These are phyloP conservation scores for Penicillium herquei DNA, from an alignment of 495 filamentous ascomycete species.

Conservation along the genomic window DNA sequence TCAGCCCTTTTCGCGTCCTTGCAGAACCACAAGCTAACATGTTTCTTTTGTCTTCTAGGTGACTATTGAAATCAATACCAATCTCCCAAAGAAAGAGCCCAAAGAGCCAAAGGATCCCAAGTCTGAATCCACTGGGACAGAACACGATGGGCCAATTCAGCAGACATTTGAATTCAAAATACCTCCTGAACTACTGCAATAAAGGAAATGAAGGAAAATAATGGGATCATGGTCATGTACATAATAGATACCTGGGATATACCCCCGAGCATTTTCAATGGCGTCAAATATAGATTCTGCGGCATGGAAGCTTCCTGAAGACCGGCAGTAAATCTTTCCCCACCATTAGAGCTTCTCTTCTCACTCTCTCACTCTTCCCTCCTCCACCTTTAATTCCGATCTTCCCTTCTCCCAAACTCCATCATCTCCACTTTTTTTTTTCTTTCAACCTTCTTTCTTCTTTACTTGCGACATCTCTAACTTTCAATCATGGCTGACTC, in stretches of 20 bases:
- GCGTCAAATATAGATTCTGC: conserved; percentile 6
- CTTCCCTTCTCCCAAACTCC: conserved; percentile 5
- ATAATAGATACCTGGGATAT: conserved; percentile 11
- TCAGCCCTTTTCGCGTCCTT: conserved; percentile 19
- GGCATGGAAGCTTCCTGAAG: conserved; percentile 50
- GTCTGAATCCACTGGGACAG: conserved; percentile 4
- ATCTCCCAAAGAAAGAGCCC: conserved; percentile 54
- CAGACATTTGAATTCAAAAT: conserved; percentile 37
- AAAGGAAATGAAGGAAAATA: conserved; percentile 8
- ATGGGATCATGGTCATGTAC: conserved; percentile 11
- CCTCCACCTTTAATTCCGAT: background rate
- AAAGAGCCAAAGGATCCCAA: conserved; percentile 24
- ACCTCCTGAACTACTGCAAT: conserved; percentile 42
- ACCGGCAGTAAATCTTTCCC: conserved; percentile 17
- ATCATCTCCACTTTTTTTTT: conserved; percentile 2
- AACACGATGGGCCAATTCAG: conserved; percentile 16
- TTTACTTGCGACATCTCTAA: background rate
- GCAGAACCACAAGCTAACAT: conserved; percentile 14
- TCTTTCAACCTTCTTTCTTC: conserved; percentile 5
- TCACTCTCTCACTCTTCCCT: conserved; percentile 9
- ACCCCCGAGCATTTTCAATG: conserved; percentile 3
- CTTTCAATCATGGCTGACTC: conserved; percentile 35
- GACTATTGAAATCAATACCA: conserved; percentile 64
- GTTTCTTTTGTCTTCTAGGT: conserved; percentile 44
- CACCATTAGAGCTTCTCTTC: background rate